These are phyloP conservation scores for Chloropicon primus DNA, from an alignment of 139 green algal species.

Conservation along the genomic window DNA sequence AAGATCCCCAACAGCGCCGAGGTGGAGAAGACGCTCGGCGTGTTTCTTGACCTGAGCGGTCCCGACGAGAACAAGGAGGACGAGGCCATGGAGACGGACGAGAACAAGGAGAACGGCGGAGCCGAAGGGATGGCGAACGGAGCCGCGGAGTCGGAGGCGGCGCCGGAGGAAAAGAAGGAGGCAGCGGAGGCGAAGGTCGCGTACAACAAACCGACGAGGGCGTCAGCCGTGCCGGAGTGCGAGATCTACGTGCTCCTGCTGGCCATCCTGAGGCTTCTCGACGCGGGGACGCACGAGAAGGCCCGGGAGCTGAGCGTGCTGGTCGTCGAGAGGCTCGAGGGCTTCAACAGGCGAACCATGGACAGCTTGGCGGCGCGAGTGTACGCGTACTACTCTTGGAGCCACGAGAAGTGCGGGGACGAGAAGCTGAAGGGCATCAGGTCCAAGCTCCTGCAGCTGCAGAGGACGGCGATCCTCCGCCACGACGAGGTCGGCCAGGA, in stretches of 20 bases:
- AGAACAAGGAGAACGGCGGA: conserved; percentile 1
- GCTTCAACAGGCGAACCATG: conserved; percentile 81
- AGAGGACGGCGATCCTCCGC: conserved; percentile 73
- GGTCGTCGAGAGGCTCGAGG: conserved; percentile 28
- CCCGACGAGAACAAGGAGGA: not conserved
- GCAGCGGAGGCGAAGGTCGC: conserved; percentile 3
- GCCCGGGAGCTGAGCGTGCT: conserved; percentile 8
- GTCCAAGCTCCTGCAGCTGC: conserved; percentile 61
- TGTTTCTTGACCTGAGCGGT: not conserved
- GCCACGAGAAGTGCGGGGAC: conserved; percentile 72
- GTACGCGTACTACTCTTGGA: conserved; percentile 79
- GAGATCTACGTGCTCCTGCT: conserved; percentile 76
- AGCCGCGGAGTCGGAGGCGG: conserved; percentile 17
- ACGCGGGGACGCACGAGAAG: conserved; percentile 18
- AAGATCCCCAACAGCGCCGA: not conserved
- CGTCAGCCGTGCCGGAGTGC: conserved; percentile 55
- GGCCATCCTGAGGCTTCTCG: conserved; percentile 53
- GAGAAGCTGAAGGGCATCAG: not conserved
- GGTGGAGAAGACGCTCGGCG: not conserved
- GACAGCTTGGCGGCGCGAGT: conserved; percentile 74
- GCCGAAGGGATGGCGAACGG: not conserved
- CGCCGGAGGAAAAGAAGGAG: not conserved
- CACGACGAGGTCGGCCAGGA: conserved; percentile 87
- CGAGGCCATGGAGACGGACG: conserved; percentile 26
- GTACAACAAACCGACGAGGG: not conserved